A percentile compares a stretch with the other conserved stretches of the same genome.
Evolutionary conservation across 2,329 filamentous ascomycete genomes (phyloP).

Genomic region (Ophiostoma pallidulum): DNA sequence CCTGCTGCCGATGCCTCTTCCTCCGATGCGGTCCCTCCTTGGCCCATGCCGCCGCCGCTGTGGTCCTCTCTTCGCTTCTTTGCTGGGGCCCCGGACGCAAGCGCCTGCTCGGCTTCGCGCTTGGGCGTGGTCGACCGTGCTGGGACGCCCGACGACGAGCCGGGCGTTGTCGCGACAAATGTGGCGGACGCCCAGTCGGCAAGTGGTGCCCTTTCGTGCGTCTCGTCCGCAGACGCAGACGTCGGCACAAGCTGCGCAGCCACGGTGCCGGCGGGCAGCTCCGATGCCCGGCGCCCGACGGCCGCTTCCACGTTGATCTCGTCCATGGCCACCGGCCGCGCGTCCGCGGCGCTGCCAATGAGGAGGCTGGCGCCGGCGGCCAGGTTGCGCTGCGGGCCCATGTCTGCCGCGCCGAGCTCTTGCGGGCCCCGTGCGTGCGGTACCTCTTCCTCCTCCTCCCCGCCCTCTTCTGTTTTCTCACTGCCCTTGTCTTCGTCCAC

Average conservation of each 20-base stretch:
- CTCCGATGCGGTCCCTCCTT: neutral
- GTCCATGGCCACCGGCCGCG: slow-evolving; percentile 34
- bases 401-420: slow-evolving; percentile 76
- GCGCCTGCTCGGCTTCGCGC: slow-evolving; percentile 43
- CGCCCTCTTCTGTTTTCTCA: neutral
- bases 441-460: slow-evolving; percentile 41
- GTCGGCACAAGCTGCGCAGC: slow-evolving; percentile 7
- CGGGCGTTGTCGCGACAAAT: no score
- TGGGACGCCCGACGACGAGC: no score
- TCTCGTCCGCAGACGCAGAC: slow-evolving; percentile 16
- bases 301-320: slow-evolving; percentile 53
- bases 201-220: slow-evolving; percentile 23
- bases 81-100: slow-evolving; percentile 23
- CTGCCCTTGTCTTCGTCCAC: neutral
- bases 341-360: slow-evolving; percentile 23
- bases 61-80: slow-evolving; percentile 43
- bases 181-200: no score
- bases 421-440: slow-evolving; percentile 80
- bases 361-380: slow-evolving; percentile 22
- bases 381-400: slow-evolving; percentile 57
- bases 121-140: slow-evolving; percentile 32
- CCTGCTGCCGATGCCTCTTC: no score
- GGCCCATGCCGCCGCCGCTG: neutral
- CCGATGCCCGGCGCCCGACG: slow-evolving; percentile 41
- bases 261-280: slow-evolving; percentile 15